Conservation (phyloP, 306 rosid genomes). For the Lagenaria siceraria region DNA sequence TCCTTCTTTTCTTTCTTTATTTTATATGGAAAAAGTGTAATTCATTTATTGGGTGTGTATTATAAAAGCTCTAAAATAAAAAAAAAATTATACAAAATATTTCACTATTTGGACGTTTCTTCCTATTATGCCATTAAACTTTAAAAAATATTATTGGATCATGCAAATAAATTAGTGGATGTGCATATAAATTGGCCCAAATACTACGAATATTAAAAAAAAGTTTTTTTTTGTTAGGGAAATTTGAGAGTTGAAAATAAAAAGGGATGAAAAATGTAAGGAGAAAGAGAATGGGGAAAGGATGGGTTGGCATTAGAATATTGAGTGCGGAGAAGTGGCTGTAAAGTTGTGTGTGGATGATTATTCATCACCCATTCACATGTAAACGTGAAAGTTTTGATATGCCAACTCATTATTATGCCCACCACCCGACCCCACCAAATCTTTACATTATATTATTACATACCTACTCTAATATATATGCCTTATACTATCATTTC, state of each 20-base stretch:
- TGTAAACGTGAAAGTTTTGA: background rate
- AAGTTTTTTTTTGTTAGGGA: too few relatives aligned
- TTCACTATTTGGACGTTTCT: too few relatives aligned
- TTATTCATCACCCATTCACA: conserved; percentile 4
- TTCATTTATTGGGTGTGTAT: background rate
- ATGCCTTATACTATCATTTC: too few relatives aligned
- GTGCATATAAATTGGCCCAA: too few relatives aligned
- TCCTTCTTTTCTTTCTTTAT: background rate
- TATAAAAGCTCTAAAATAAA: too few relatives aligned
- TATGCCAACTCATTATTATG: conserved; percentile 2
- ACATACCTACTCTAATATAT: background rate
- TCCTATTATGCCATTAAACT: too few relatives aligned
- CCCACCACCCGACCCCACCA: background rate
- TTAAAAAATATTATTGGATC: too few relatives aligned
- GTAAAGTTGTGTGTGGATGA: background rate
- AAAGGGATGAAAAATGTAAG: background rate
- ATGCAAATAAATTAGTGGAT: too few relatives aligned
- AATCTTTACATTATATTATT: background rate
- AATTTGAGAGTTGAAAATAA: too few relatives aligned
- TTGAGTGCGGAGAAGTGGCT: background rate
- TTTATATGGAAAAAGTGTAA: background rate
- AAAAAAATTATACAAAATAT: too few relatives aligned
- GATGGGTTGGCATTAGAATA: background rate
- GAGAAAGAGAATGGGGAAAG: background rate
- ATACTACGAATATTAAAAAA: too few relatives aligned